Base-by-base conservation (phyloP, 176 grass and related monocot genomes). In the Aegilops umbellulata region DNA sequence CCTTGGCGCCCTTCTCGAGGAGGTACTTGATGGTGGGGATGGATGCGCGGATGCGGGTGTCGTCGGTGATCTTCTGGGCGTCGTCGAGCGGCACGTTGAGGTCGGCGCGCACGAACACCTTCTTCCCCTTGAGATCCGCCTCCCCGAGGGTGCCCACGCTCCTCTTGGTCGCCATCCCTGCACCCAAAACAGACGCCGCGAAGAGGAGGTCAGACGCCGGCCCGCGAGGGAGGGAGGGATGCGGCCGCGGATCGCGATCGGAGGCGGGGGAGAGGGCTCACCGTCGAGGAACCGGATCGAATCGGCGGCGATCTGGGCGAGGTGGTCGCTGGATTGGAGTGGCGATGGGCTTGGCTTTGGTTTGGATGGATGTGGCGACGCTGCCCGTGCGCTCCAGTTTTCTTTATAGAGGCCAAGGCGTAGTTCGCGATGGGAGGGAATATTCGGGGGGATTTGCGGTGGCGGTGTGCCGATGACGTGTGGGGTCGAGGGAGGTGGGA, bases 41-140 rank as follows among this genome's bases (percentile, higher is more conserved):
- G 34, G 96, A 93, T 0, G 96, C 93, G 32, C 96, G 93, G 88
- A 98, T 89, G 84, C 93, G 89, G 84, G 79, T 95, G 87, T 98
- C 96, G 29, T 98, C 96, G 78, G 93, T 98, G 94, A 98, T 95
- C 49, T 94, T 92, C 88, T 92, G 96, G 39, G 82, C 88, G 3
- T 98, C 96, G 35, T 98, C 96, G 58, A 98, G 88, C 67, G 96
- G 96, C 39, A 98, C 96, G 88, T 98, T 98, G 61, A 98, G 91
- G 93, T 98, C 96, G 78, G 93, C 86, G 36, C 96, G 83, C 76
- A 98, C 75, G 60, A 98, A 98, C 81, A 98, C 96, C 73, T 76
- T 76, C 73, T 76, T 76, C 46, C 73, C 73, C 73, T 55, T 76
- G 73, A 76, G 73, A 76, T 88, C 93, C 79, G 86, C 93, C 80